These are phyloP conservation scores for Fusarium piperis DNA, from an alignment of 2,329 filamentous ascomycete species.

Conservation along the genomic window DNA sequence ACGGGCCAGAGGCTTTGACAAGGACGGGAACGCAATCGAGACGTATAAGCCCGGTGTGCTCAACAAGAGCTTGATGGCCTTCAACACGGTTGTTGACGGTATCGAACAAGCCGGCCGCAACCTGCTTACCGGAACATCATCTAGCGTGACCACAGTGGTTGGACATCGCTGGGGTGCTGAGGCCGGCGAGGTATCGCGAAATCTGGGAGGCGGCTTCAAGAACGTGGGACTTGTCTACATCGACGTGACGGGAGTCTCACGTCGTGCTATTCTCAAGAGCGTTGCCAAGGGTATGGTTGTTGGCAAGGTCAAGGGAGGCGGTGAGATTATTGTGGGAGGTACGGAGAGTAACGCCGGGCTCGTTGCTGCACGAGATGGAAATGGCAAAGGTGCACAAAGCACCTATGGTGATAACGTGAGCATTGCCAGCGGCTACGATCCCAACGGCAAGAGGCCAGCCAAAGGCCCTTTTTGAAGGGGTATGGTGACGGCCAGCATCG, in stretches of 20 bases:
- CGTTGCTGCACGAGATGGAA: slow-evolving; percentile 35
- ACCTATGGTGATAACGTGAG: slow-evolving; percentile 43
- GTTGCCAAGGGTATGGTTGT: slow-evolving; percentile 98
- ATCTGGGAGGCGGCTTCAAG: slow-evolving; percentile 87
- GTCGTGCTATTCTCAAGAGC: slow-evolving; percentile 89
- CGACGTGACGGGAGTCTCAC: slow-evolving; percentile 91
- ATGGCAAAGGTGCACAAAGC: slow-evolving; percentile 34
- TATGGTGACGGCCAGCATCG: slow-evolving; percentile 8
- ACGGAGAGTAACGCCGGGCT: slow-evolving; percentile 53
- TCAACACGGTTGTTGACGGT: slow-evolving; percentile 92
- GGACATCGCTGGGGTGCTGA: slow-evolving; percentile 90
- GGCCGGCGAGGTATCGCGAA: slow-evolving; percentile 79
- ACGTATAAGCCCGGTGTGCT: slow-evolving; percentile 88
- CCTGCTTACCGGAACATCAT: slow-evolving; percentile 77
- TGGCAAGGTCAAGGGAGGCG: slow-evolving; percentile 78
- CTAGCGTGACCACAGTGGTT: slow-evolving; percentile 86
- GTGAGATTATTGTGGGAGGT: slow-evolving; percentile 78
- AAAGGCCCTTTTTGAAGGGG: slow-evolving; percentile 31
- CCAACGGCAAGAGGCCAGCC: slow-evolving; percentile 47
- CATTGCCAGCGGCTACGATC: slow-evolving; percentile 40
- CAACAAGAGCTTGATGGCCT: slow-evolving; percentile 97
- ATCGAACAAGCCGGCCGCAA: slow-evolving; percentile 87
- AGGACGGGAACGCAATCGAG: slow-evolving; percentile 72
- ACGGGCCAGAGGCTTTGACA: slow-evolving; percentile 68
- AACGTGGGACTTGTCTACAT: slow-evolving; percentile 98